phyloP scores from a whole-genome alignment of 306 rosid genomes.

The Crotalaria pallida region DNA sequence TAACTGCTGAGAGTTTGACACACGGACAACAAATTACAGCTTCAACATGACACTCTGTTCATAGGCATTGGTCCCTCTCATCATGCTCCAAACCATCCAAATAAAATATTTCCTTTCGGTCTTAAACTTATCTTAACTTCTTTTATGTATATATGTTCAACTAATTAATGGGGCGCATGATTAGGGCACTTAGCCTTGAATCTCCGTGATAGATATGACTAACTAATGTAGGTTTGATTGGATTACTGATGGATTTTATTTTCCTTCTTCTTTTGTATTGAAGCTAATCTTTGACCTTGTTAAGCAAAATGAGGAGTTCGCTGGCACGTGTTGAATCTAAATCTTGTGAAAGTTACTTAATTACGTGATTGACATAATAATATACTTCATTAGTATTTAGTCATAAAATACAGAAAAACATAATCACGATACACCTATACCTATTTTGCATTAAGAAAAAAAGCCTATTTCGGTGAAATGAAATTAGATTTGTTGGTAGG shows the following conservation, averaged over 20 bases:
- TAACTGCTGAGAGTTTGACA: constrained; percentile 27
- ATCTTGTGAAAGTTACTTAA: neutral
- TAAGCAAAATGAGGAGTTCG: neutral
- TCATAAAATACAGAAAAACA: neutral
- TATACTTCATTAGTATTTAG: no score
- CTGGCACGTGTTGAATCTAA: constrained; percentile 35
- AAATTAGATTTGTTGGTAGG: neutral
- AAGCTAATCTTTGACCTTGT: constrained; percentile 36
- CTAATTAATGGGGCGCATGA: constrained; percentile 37
- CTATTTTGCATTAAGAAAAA: no score
- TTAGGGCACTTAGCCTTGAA: constrained; percentile 13
- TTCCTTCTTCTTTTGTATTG: neutral
- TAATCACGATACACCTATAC: constrained; percentile 7
- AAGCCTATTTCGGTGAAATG: neutral
- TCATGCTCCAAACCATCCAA: neutral
- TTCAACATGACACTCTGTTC: constrained; percentile 32
- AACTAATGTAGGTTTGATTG: neutral
- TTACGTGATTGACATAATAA: neutral
- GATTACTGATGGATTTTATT: neutral
- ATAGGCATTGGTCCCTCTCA: constrained; percentile 25
- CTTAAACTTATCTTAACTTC: constrained; percentile 29
- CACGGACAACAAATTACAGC: constrained; percentile 8
- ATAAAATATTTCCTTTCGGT: neutral
- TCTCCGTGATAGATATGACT: constrained; percentile 4
- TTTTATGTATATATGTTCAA: no score